Base-by-base conservation (phyloP, 345 rosid genomes). In the Pseudoturritis turrita region DNA sequence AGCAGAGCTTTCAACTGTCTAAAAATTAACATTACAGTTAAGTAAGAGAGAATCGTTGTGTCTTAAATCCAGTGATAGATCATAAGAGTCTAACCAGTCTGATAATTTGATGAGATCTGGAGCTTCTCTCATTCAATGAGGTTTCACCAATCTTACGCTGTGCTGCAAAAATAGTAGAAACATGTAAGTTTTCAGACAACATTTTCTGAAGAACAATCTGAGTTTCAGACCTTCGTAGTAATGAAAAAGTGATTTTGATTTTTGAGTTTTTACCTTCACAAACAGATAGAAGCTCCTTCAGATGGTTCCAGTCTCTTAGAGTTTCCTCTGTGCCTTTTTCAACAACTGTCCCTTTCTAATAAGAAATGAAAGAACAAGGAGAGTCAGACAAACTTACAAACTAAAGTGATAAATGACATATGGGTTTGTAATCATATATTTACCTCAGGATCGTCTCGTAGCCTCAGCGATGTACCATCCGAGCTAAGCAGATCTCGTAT, bases 1-100 rank as follows among this genome's bases (percentile, higher is more conserved):
- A 76, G 96, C 91, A 66, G 96, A 88, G 80, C 99, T 95, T 87
- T 95, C 99, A 50, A 95, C 84, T n/a, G 92, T 88, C 99, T 91
- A 83, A 37, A 68, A 55, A 33, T 15, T 41, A 26, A 51, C 37
- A 4, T 61, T 47, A 43, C 29, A 80, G 36, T 56, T 8, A 53
- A 61, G 74, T 10, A 52, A 59, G 29, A 45, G 15, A 68, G 15
- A 47, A 25, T 33, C 18, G 65, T 23, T 17, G 43, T 43, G 28
- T 54, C 29, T 36, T 66, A 52, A 15, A 62, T 52, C 63, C 61
- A 29, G 44, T 76, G 58, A 60, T 50, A 71, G 28, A 56, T 14
- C 8, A n/a, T n/a, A 57, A 70, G 51, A 45, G 18, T 14, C 23
- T 29, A 29, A 95, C 98, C 89, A 95, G 79, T 95, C 87, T 87